Evolutionary conservation across 768 basidiomycete species (phyloP).

Genomic region (Ramaria sp.): DNA sequence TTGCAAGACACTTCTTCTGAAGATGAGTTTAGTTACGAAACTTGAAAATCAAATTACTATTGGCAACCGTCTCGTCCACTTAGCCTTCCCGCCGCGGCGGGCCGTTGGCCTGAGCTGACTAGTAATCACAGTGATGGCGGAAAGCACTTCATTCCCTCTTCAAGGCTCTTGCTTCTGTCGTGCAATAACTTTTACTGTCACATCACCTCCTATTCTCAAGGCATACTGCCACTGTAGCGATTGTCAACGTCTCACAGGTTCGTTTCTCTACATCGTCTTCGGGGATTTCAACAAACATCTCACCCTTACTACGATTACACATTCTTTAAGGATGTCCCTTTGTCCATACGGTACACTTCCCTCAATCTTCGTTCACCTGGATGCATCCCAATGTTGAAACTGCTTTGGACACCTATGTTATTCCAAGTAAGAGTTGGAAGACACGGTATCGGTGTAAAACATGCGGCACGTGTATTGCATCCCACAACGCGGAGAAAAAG

Average conservation of each 20-base stretch:
- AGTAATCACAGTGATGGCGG: too few species aligned
- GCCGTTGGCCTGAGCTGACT: too few species aligned
- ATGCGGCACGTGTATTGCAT: conserved; percentile 46
- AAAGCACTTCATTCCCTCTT: too few species aligned
- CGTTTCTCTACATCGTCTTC: conserved; percentile 10
- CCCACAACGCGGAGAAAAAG: conserved; percentile 36
- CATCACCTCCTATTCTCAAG: conserved; percentile 37
- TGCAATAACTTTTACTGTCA: conserved; percentile 34
- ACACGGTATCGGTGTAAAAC: conserved; percentile 49
- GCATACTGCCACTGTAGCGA: conserved; percentile 62
- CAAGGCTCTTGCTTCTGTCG: conserved; percentile 53
- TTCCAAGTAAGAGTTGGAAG: conserved; percentile 45
- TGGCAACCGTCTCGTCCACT: too few species aligned
- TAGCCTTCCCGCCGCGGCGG: too few species aligned
- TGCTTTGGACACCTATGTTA: conserved; percentile 35
- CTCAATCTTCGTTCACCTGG: conserved; percentile 42
- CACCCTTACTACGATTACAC: not conserved
- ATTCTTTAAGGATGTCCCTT: conserved; percentile 40
- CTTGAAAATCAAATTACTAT: too few species aligned
- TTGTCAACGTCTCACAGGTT: conserved; percentile 54
- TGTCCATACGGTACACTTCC: conserved; percentile 50
- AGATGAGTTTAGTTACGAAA: too few species aligned
- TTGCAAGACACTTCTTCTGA: too few species aligned
- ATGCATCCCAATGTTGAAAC: conserved; percentile 26
- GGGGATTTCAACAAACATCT: not conserved